Conservation (phyloP, 2,329 filamentous ascomycete genomes). For the Cladophialophora chaetospira region DNA sequence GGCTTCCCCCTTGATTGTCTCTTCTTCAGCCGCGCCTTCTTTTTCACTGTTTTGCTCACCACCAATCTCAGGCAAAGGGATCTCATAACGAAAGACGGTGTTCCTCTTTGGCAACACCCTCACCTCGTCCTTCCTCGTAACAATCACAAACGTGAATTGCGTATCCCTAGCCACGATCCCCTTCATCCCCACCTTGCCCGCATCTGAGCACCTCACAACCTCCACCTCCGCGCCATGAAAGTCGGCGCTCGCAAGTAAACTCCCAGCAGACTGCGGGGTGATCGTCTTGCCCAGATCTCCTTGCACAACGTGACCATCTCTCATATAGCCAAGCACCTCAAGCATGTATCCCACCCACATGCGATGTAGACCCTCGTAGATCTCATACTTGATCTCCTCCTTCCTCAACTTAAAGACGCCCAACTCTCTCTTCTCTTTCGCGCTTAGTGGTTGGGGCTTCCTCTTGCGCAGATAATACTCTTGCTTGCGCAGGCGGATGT, state of each 20-base stretch:
- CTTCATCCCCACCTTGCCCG: conserved; percentile 75
- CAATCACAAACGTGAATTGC: conserved; percentile 80
- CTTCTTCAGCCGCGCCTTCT: not conserved
- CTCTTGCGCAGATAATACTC: conserved; percentile 50
- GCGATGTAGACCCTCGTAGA: conserved; percentile 74
- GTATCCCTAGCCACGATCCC: conserved; percentile 90
- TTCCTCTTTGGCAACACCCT: conserved; percentile 79
- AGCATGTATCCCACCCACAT: conserved; percentile 86
- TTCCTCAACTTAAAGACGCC: conserved; percentile 75
- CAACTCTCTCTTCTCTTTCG: conserved; percentile 72
- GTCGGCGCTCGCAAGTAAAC: conserved; percentile 79
- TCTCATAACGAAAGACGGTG: conserved; percentile 76
- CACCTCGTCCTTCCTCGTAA: conserved; percentile 65
- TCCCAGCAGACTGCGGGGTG: conserved; percentile 56
- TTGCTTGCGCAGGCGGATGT: conserved; percentile 50
- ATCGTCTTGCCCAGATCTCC: conserved; percentile 32
- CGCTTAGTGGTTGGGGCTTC: conserved; percentile 71
- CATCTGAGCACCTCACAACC: conserved; percentile 79
- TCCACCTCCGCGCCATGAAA: conserved; percentile 84
- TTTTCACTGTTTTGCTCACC: conserved; percentile 28
- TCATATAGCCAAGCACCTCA: conserved; percentile 68
- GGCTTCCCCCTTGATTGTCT: conserved; percentile 10
- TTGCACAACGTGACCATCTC: conserved; percentile 33
- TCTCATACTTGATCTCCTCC: conserved; percentile 67
- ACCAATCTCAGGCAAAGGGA: conserved; percentile 53